Evolutionary conservation across 2,329 filamentous ascomycete genomes (phyloP), one percentile per base, ranked within the genome.

Genomic region (Clonostachys rosea): DNA sequence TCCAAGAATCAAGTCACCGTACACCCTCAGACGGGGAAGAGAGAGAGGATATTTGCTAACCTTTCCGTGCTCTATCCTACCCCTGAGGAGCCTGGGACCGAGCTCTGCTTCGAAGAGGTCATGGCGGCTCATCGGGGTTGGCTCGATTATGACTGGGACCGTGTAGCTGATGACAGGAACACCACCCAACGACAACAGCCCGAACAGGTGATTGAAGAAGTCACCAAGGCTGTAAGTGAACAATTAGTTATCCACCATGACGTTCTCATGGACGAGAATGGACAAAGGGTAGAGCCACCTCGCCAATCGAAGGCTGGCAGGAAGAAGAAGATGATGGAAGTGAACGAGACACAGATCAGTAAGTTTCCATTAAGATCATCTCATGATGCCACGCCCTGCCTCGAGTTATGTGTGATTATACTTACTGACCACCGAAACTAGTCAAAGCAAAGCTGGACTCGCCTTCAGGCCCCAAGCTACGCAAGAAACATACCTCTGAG

Each of bases 361-460:
- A 73, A 71, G 86, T 75, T 24, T 9, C 8, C 34, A 12, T 5
- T 18, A 39, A 39, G 6, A 39, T 39, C 6, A 3, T 18, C 36
- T 3, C 24, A 30, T 1, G 3, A 30, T 30, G 24, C 24, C 24
- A 30, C 6, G 24, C 9, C 9, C 24, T 30, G 24, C 8, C 24
- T 30, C 24, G 4, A 30, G 18, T 3, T 18, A 5, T 18, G 18
- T 18, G 3, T 18, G 16, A 12, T 14, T 33, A 13, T 37, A 12
- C 20, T 43, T 34, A 12, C 20, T 46, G 18, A 18, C 18, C 18
- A 13, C 9, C 37, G 33, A 30, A 30, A 4, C 51, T 55, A 94
- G 90, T 97, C 66, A 94, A 95, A 75, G 87, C 91, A 48, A 96
- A 96, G 57, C 74, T 97, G 47, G 89, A 94, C 59, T 96, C 92